A percentile compares a stretch with the other conserved stretches of the same genome.
These are phyloP conservation scores for Clitopilus passeckerianus DNA, from an alignment of 768 basidiomycete species.

Conservation along the genomic window DNA sequence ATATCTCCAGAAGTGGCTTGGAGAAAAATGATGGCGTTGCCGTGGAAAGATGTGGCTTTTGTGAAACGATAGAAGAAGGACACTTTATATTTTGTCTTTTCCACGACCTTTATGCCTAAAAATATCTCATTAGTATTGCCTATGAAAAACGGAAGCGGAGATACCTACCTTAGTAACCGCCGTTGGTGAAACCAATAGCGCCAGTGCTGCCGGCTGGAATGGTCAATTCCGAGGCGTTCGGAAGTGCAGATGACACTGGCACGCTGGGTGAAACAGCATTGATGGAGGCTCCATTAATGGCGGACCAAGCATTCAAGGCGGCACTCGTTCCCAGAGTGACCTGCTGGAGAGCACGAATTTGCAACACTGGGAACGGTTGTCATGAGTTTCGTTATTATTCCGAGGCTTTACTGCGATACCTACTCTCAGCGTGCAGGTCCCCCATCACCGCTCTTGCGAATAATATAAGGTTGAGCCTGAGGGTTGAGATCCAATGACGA, in stretches of 20 bases:
- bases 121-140: too few relatives aligned
- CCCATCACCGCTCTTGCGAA: constrained; percentile 23
- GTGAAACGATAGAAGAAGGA: constrained; percentile 54
- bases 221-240: constrained; percentile 47
- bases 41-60: constrained; percentile 27
- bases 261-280: constrained; percentile 39
- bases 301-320: constrained; percentile 44
- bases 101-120: constrained; percentile 55
- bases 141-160: too few relatives aligned
- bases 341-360: constrained; percentile 62
- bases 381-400: too few relatives aligned
- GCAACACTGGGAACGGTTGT: constrained; percentile 35
- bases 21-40: constrained; percentile 36
- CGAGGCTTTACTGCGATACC: too few relatives aligned
- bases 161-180: constrained; percentile 45
- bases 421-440: constrained; percentile 25
- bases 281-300: constrained; percentile 35
- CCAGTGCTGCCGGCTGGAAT: constrained; percentile 33
- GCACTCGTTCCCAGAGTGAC: constrained; percentile 33
- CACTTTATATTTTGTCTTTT: constrained; percentile 44
- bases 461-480: not conserved
- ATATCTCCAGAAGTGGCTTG: constrained; percentile 31
- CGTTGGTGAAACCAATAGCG: constrained; percentile 45
- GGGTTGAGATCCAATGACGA: too few relatives aligned
- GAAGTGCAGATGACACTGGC: constrained; percentile 50